Evolutionary conservation across 1,284 basidiomycete species (phyloP).

Genomic region (Apiotrichum sp.): DNA sequence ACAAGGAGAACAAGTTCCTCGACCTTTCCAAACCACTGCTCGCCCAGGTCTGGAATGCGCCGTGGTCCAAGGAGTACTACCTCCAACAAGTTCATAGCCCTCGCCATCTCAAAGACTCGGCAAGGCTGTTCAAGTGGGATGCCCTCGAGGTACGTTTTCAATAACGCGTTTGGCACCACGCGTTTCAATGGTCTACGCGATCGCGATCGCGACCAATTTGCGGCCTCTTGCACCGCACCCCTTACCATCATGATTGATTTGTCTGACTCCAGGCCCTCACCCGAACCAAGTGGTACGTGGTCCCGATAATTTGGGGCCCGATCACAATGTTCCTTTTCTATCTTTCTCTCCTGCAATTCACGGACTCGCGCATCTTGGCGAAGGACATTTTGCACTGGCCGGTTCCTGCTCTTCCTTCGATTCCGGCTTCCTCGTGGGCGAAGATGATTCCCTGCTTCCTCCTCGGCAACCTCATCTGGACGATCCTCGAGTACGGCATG

Average conservation of each 20-base stretch:
- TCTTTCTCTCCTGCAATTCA: slow-evolving; percentile 77
- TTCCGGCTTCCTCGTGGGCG: slow-evolving; percentile 25
- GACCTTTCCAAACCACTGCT: slow-evolving; percentile 78
- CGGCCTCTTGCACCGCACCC: slow-evolving; percentile 27
- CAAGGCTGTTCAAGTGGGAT: slow-evolving; percentile 64
- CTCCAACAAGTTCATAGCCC: slow-evolving; percentile 94
- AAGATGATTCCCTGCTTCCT: slow-evolving; percentile 64
- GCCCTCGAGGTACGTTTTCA: slow-evolving; percentile 60
- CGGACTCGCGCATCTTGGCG: slow-evolving; percentile 45
- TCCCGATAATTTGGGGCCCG: slow-evolving; percentile 87
- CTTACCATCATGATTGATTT: too few species aligned
- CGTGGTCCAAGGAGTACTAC: slow-evolving; percentile 81
- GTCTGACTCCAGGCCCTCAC: slow-evolving; percentile 60
- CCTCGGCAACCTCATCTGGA: slow-evolving; percentile 85
- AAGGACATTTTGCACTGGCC: slow-evolving; percentile 27
- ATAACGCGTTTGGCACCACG: too few species aligned
- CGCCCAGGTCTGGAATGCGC: slow-evolving; percentile 36
- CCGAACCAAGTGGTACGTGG: slow-evolving; percentile 87
- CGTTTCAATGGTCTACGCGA: not conserved
- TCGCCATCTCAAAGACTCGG: slow-evolving; percentile 78
- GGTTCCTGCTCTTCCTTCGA: slow-evolving; percentile 25
- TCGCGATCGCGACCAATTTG: not conserved
- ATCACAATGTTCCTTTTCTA: slow-evolving; percentile 75
- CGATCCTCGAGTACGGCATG: slow-evolving; percentile 86
- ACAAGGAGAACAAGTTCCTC: slow-evolving; percentile 81